These are phyloP conservation scores for Macrolepiota dolichaula DNA, from an alignment of 768 basidiomycete genomes.

Conservation along the genomic window DNA sequence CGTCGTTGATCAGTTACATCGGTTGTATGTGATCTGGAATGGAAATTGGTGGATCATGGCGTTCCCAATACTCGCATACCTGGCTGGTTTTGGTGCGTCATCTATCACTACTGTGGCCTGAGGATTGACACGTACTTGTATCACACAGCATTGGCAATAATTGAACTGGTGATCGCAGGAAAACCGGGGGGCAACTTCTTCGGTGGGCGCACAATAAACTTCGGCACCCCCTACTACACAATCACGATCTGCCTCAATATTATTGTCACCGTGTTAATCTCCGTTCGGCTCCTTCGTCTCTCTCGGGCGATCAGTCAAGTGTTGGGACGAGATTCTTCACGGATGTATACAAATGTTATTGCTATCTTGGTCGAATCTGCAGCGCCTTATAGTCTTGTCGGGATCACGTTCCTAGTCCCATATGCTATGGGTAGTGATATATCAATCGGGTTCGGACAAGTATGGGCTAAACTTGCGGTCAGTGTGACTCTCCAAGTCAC, in stretches of 20 bases:
- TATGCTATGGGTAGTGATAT: conserved; percentile 31
- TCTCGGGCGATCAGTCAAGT: conserved; percentile 15
- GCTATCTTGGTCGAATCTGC: conserved; percentile 39
- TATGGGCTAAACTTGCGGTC: conserved; percentile 40
- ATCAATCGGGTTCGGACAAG: conserved; percentile 33
- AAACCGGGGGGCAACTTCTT: conserved; percentile 37
- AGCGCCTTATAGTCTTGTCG: conserved; percentile 34
- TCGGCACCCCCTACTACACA: conserved; percentile 36
- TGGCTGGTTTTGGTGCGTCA: conserved; percentile 25
- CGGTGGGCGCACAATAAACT: conserved; percentile 30
- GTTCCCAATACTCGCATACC: conserved; percentile 22
- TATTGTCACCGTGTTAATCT: conserved; percentile 36
- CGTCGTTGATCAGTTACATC: conserved; percentile 21
- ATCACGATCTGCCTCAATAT: conserved; percentile 39
- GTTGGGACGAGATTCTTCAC: conserved; percentile 28
- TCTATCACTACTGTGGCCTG: background rate
- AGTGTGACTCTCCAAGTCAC: conserved; percentile 12
- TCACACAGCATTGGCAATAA: conserved; percentile 34
- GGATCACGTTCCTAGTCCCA: conserved; percentile 34
- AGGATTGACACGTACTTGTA: background rate
- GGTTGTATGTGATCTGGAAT: conserved; percentile 26
- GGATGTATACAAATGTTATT: conserved; percentile 34
- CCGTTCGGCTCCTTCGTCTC: conserved; percentile 30
- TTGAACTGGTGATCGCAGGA: conserved; percentile 34
- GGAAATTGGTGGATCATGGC: conserved; percentile 21